These are phyloP conservation scores for Penicillium odoratum DNA, from an alignment of 495 filamentous ascomycete genomes.

Conservation along the genomic window DNA sequence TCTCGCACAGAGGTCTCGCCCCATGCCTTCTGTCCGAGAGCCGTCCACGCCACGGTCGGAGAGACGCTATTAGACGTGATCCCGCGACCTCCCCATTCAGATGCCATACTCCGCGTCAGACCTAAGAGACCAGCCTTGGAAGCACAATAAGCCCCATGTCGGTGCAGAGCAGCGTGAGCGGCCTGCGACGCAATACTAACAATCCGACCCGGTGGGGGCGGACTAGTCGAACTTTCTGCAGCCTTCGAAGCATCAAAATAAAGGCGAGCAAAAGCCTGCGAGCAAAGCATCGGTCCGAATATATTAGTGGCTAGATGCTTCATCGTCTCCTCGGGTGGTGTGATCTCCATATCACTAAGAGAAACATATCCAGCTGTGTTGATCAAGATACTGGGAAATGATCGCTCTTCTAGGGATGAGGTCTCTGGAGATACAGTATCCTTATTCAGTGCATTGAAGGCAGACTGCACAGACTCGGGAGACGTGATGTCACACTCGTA, in stretches of 20 bases:
- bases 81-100: slow-evolving; percentile 38
- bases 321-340: slow-evolving; percentile 39
- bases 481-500: slow-evolving; percentile 47
- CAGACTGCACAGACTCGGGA: slow-evolving; percentile 36
- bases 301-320: slow-evolving; percentile 43
- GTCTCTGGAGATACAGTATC: slow-evolving; percentile 21
- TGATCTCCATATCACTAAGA: slow-evolving; percentile 40
- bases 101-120: slow-evolving; percentile 50
- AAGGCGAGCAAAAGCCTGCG: slow-evolving; percentile 39
- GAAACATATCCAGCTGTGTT: slow-evolving; percentile 47
- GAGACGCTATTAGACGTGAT: slow-evolving; percentile 42
- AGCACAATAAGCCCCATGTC: slow-evolving; percentile 49
- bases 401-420: slow-evolving; percentile 11
- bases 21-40: slow-evolving; percentile 42
- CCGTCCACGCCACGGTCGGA: slow-evolving; percentile 45
- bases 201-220: slow-evolving; percentile 35
- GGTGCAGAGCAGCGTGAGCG: slow-evolving; percentile 37
- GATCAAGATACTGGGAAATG: slow-evolving; percentile 40
- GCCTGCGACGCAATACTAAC: slow-evolving; percentile 43
- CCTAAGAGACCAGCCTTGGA: slow-evolving; percentile 50
- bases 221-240: slow-evolving; percentile 18
- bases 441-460: slow-evolving; percentile 25
- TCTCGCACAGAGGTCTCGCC: slow-evolving; percentile 32
- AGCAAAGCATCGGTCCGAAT: slow-evolving; percentile 43
- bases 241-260: slow-evolving; percentile 31